These are phyloP conservation scores for Coemansia sp. DNA, from an alignment of 192 early-diverging fungal genomes.

Conservation along the genomic window DNA sequence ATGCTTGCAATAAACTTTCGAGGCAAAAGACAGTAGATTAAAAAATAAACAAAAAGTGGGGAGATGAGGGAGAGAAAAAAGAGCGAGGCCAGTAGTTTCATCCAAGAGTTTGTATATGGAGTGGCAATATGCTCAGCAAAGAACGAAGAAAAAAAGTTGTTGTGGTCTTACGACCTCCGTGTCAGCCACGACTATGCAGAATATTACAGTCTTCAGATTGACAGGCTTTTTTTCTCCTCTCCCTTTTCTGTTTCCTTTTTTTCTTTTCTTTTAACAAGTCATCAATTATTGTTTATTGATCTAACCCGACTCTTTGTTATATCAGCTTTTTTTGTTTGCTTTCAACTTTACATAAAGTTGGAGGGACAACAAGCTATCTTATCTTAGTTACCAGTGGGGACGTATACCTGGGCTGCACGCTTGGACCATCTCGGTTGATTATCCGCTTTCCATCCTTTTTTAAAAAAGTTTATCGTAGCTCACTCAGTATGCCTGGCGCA, in stretches of 20 bases:
- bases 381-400: background rate
- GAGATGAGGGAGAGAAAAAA: background rate
- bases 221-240: background rate
- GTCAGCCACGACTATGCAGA: background rate
- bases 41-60: background rate
- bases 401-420: background rate
- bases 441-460: background rate
- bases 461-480: background rate
- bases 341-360: background rate
- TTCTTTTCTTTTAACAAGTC: background rate
- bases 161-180: background rate
- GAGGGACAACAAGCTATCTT: background rate
- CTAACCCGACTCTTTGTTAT: background rate
- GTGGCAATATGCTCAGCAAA: background rate
- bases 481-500: slow-evolving; percentile 35
- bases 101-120: no score
- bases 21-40: background rate
- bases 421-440: slow-evolving; percentile 4
- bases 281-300: background rate
- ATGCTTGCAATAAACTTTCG: slow-evolving; percentile 1
- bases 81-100: background rate
- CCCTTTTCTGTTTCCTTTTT: background rate
- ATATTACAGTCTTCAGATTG: background rate
- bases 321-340: background rate
- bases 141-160: background rate